These are phyloP conservation scores for Barbarea vulgaris DNA, from an alignment of 345 rosid genomes.

Conservation along the genomic window DNA sequence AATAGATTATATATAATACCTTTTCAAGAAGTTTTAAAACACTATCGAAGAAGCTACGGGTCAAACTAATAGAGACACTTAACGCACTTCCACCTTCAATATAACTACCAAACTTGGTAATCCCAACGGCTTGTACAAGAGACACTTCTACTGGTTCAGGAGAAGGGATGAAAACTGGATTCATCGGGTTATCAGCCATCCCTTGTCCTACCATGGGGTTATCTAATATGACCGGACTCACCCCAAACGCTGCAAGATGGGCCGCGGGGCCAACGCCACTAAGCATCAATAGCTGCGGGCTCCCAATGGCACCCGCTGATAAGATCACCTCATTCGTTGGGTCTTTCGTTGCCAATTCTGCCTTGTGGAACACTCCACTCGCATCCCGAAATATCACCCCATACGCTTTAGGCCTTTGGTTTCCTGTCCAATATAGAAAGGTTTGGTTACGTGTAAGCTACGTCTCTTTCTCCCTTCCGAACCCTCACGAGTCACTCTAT, in stretches of 20 bases:
- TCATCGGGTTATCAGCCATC: conserved; percentile 76
- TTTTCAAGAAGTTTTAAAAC: conserved; percentile 41
- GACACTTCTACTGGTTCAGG: conserved; percentile 61
- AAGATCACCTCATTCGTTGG: conserved; percentile 56
- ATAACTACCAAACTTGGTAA: conserved; percentile 51
- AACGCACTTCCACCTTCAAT: conserved; percentile 62
- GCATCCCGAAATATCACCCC: conserved; percentile 64
- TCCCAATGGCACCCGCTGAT: conserved; percentile 80
- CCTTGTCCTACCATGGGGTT: conserved; percentile 76
- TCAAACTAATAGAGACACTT: conserved; percentile 49
- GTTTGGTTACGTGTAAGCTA: not conserved
- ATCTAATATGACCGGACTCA: conserved; percentile 49
- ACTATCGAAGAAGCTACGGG: conserved; percentile 35
- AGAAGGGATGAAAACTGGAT: conserved; percentile 61
- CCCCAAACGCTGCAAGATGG: conserved; percentile 46
- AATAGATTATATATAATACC: conserved; percentile 44
- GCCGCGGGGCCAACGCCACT: conserved; percentile 70
- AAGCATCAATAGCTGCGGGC: conserved; percentile 81
- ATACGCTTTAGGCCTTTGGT: conserved; percentile 52
- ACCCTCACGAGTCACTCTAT: not conserved
- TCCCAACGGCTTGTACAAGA: conserved; percentile 63
- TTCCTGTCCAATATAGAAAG: conserved; percentile 9
- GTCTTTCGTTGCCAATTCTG: conserved; percentile 37
- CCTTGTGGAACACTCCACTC: conserved; percentile 48
- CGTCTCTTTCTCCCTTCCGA: not conserved